These are phyloP conservation scores for Naumovozyma castellii DNA, from an alignment of 805 yeast species.

Conservation along the genomic window DNA sequence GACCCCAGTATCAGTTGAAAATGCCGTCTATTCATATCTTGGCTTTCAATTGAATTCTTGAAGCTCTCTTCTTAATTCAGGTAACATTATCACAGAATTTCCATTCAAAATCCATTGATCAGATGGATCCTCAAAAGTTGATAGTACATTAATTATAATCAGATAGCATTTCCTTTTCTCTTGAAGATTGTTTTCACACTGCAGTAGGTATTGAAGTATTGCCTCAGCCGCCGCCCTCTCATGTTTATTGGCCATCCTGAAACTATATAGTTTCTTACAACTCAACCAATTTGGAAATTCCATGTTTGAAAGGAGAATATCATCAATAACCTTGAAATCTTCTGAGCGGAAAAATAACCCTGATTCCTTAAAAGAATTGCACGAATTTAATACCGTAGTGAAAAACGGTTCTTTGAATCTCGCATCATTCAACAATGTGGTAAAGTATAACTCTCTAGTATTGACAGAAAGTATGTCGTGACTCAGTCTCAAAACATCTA, in stretches of 20 bases:
- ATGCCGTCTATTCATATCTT: neutral
- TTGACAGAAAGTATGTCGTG: constrained; percentile 15
- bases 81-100: constrained; percentile 20
- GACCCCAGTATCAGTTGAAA: neutral
- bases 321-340: constrained; percentile 23
- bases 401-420: constrained; percentile 15
- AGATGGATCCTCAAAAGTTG: constrained; percentile 16
- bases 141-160: constrained; percentile 22
- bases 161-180: constrained; percentile 15
- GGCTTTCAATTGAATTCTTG: neutral
- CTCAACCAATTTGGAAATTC: constrained; percentile 14
- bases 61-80: constrained; percentile 19
- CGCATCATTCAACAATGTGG: constrained; percentile 10
- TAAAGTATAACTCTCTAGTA: constrained; percentile 18
- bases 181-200: constrained; percentile 2
- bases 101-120: constrained; percentile 27
- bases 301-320: constrained; percentile 12
- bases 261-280: constrained; percentile 20
- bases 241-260: constrained; percentile 20
- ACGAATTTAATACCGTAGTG: constrained; percentile 16
- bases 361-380: constrained; percentile 5
- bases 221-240: constrained; percentile 27
- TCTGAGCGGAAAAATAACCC: constrained; percentile 12
- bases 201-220: constrained; percentile 15
- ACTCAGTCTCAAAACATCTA: constrained; percentile 25